Evolutionary conservation across 495 filamentous ascomycete genomes (phyloP).

Genomic region (Aspergillus cavernicola): DNA sequence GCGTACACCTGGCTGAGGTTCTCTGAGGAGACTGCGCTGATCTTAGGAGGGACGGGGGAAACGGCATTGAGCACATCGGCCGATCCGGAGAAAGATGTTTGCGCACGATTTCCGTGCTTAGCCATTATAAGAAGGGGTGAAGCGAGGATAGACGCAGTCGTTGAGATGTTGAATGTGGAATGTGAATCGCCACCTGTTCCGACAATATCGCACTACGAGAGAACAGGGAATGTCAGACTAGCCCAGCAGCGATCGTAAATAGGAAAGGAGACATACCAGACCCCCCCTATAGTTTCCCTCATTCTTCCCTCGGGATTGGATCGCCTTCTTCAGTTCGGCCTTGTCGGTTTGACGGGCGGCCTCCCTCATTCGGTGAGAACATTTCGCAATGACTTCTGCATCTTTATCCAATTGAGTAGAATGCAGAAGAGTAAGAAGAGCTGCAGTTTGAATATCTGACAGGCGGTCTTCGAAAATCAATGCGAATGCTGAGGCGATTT

Average conservation of each 20-base stretch:
- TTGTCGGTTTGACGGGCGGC: slow-evolving; percentile 65
- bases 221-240: neutral
- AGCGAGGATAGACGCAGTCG: slow-evolving; percentile 87
- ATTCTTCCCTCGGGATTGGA: slow-evolving; percentile 51
- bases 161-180: slow-evolving; percentile 97
- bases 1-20: slow-evolving; percentile 69
- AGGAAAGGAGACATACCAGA: slow-evolving; percentile 45
- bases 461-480: slow-evolving; percentile 84
- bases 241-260: neutral
- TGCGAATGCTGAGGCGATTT: slow-evolving; percentile 83
- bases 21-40: slow-evolving; percentile 64
- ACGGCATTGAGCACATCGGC: slow-evolving; percentile 83
- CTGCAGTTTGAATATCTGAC: slow-evolving; percentile 76
- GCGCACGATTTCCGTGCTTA: slow-evolving; percentile 96
- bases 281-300: slow-evolving; percentile 71
- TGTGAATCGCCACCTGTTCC: slow-evolving; percentile 96
- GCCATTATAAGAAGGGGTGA: slow-evolving; percentile 76
- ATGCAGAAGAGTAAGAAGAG: slow-evolving; percentile 82
- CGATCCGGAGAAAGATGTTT: slow-evolving; percentile 91
- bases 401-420: slow-evolving; percentile 77
- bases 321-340: slow-evolving; percentile 52
- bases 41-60: slow-evolving; percentile 63
- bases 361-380: slow-evolving; percentile 63
- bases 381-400: slow-evolving; percentile 75
- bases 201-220: slow-evolving; percentile 82